A percentile compares a stretch with the other conserved stretches of the same genome.
These are phyloP conservation scores for Sugiyamaella qingdaonensis DNA, from an alignment of 805 yeast genomes.

Conservation along the genomic window DNA sequence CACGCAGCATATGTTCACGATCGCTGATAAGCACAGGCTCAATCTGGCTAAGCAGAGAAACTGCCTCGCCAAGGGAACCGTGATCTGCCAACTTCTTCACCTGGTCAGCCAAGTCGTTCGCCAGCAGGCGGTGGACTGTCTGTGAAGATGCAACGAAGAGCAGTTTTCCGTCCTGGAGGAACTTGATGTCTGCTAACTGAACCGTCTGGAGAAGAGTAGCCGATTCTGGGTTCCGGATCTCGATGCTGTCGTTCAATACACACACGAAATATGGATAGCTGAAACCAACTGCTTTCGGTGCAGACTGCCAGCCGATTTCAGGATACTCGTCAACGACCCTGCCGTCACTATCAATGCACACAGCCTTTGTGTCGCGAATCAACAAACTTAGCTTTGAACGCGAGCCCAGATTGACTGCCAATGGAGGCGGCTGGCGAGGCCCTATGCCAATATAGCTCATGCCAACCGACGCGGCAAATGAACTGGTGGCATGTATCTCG, in stretches of 20 bases:
- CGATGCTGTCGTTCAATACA: slow-evolving; percentile 30
- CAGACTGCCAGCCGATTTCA: slow-evolving; percentile 19
- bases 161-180: slow-evolving; percentile 25
- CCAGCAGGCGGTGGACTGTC: slow-evolving; percentile 29
- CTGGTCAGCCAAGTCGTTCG: slow-evolving; percentile 33
- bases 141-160: slow-evolving; percentile 32
- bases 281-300: slow-evolving; percentile 31
- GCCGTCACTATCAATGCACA: slow-evolving; percentile 16
- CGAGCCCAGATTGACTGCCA: slow-evolving; percentile 7
- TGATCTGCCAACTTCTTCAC: slow-evolving; percentile 31
- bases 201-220: slow-evolving; percentile 36
- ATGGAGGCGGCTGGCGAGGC: slow-evolving; percentile 10
- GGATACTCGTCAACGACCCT: slow-evolving; percentile 15
- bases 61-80: slow-evolving; percentile 41
- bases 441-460: slow-evolving; percentile 21
- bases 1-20: slow-evolving; percentile 38
- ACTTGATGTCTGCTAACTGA: slow-evolving; percentile 23
- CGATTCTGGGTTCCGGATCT: slow-evolving; percentile 38
- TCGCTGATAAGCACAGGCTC: slow-evolving; percentile 27
- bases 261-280: slow-evolving; percentile 41
- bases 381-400: slow-evolving; percentile 7
- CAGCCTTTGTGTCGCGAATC: slow-evolving; percentile 9
- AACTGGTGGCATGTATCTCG: slow-evolving; percentile 8
- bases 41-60: slow-evolving; percentile 38
- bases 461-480: slow-evolving; percentile 14